Evolutionary conservation across 139 green algal species (phyloP).

Genomic region (Yamagishiella unicocca): DNA sequence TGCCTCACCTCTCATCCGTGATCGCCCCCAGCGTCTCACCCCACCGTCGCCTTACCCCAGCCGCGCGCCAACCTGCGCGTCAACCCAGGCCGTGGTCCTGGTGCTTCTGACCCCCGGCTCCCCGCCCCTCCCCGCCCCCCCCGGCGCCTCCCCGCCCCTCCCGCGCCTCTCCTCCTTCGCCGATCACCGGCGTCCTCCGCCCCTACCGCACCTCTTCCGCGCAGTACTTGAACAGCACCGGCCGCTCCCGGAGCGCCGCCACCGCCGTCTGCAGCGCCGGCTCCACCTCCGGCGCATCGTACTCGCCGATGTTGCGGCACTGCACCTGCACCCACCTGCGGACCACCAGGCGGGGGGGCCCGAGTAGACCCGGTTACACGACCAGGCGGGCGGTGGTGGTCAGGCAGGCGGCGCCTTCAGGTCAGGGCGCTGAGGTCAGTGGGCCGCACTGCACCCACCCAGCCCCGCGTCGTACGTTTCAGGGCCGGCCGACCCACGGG

Average conservation of each 20-base stretch:
- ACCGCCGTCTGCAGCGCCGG: constrained; percentile 84
- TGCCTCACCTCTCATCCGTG: neutral
- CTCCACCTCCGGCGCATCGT: constrained; percentile 90
- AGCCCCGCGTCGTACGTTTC: neutral
- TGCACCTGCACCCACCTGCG: constrained; percentile 94
- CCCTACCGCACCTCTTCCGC: constrained; percentile 89
- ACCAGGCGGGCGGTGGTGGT: no score
- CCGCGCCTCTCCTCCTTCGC: neutral
- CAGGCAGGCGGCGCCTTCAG: no score
- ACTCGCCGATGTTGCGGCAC: constrained; percentile 88
- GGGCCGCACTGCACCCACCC: no score
- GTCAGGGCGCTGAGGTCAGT: no score
- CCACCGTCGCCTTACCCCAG: neutral
- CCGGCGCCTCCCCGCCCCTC: neutral
- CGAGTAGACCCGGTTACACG: no score
- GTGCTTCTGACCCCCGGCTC: no score
- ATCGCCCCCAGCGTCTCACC: neutral
- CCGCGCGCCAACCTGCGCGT: no score
- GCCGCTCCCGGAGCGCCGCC: constrained; percentile 83
- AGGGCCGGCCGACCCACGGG: no score
- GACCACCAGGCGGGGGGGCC: neutral
- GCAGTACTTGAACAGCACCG: constrained; percentile 97
- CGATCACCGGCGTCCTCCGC: no score
- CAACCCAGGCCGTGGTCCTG: no score
- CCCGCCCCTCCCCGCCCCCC: no score